These are phyloP conservation scores for Alternaria sp. DNA, from an alignment of 2,329 filamentous ascomycete genomes.

Conservation along the genomic window DNA sequence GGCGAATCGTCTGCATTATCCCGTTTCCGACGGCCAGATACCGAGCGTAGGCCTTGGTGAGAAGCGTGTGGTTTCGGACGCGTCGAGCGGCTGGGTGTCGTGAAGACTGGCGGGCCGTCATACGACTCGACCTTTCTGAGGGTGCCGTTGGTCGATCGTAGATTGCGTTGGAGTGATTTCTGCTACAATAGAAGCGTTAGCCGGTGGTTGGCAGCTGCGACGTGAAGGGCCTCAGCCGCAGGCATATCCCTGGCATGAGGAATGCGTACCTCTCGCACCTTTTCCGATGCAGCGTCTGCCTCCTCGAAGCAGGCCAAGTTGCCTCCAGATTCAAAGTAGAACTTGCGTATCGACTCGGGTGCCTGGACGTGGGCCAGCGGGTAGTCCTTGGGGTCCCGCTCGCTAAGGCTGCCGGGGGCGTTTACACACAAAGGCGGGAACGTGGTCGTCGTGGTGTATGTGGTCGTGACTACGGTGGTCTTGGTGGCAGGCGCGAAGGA, in stretches of 20 bases:
- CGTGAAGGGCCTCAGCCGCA: slow-evolving; percentile 27
- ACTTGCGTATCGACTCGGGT: slow-evolving; percentile 76
- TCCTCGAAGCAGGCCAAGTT: slow-evolving; percentile 68
- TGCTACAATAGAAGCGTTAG: slow-evolving; percentile 48
- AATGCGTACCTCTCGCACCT: slow-evolving; percentile 60
- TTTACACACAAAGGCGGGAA: slow-evolving; percentile 86
- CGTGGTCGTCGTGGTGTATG: slow-evolving; percentile 81
- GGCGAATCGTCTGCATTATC: slow-evolving; percentile 45
- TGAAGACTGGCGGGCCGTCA: slow-evolving; percentile 50
- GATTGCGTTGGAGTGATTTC: slow-evolving; percentile 52
- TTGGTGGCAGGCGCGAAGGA: slow-evolving; percentile 69
- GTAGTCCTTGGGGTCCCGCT: slow-evolving; percentile 87
- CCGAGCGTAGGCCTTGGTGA: slow-evolving; percentile 30
- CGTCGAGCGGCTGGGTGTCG: slow-evolving; percentile 48
- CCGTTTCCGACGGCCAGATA: slow-evolving; percentile 53
- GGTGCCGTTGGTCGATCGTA: slow-evolving; percentile 56
- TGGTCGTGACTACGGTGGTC: slow-evolving; percentile 80
- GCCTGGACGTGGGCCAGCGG: slow-evolving; percentile 84
- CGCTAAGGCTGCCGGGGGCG: slow-evolving; percentile 71
- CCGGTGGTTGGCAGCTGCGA: slow-evolving; percentile 16
- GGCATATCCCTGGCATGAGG: slow-evolving; percentile 21
- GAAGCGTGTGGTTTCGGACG: slow-evolving; percentile 33
- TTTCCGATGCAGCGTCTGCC: slow-evolving; percentile 62
- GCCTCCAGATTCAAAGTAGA: slow-evolving; percentile 75
- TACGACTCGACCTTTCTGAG: slow-evolving; percentile 51